A percentile compares a stretch with the other conserved stretches of the same genome.
phyloP scores from a whole-genome alignment of 768 basidiomycete species.

The Boletus patriciae region DNA sequence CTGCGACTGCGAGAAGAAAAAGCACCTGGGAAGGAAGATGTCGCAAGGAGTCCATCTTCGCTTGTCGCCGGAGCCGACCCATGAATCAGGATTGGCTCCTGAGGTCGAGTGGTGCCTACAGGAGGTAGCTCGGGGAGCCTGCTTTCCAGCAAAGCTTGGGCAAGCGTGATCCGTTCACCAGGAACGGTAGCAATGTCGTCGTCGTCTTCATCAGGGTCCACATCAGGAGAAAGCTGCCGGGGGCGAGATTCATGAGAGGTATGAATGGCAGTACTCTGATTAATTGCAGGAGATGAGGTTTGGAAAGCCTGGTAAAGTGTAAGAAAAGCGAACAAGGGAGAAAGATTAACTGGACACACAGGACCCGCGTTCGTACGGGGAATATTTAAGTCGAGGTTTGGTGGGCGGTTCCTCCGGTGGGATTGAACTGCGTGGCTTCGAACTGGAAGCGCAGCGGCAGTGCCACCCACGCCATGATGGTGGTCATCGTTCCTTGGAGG shows the following conservation, averaged over 20 bases:
- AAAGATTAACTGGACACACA: slow-evolving; percentile 48
- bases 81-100: slow-evolving; percentile 66
- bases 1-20: slow-evolving; percentile 36
- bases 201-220: slow-evolving; percentile 59
- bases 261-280: slow-evolving; percentile 22
- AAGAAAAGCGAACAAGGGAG: slow-evolving; percentile 60
- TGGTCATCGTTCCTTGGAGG: slow-evolving; percentile 31
- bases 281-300: slow-evolving; percentile 40
- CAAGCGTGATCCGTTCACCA: slow-evolving; percentile 67
- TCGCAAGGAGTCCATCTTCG: slow-evolving; percentile 45
- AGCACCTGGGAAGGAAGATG: slow-evolving; percentile 50
- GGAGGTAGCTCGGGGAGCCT: slow-evolving; percentile 75
- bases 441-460: slow-evolving; percentile 28
- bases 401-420: slow-evolving; percentile 56
- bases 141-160: slow-evolving; percentile 75
- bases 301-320: slow-evolving; percentile 66
- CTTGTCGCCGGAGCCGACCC: slow-evolving; percentile 39
- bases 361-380: slow-evolving; percentile 36
- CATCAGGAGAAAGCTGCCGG: slow-evolving; percentile 38
- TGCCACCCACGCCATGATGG: slow-evolving; percentile 17
- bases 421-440: slow-evolving; percentile 30
- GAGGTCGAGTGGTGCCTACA: slow-evolving; percentile 59
- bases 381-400: slow-evolving; percentile 63
- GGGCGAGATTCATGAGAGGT: slow-evolving; percentile 28
- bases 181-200: slow-evolving; percentile 41